Base-by-base conservation (phyloP, 768 basidiomycete genomes). In the Myochromella boudieri region DNA sequence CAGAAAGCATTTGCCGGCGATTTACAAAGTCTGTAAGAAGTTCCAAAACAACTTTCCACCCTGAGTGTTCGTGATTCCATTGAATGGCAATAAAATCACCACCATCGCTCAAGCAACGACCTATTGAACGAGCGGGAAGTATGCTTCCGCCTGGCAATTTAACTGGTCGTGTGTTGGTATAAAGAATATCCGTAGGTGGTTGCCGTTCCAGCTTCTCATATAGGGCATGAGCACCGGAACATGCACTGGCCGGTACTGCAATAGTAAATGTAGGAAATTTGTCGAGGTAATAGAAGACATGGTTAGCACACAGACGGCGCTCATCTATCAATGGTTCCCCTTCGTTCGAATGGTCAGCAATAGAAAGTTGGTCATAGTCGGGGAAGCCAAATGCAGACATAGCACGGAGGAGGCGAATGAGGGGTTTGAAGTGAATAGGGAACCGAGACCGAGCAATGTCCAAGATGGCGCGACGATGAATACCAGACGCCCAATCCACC, bases 1-100 rank as follows among this genome's bases (percentile, higher is more conserved):
- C 68, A 36, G 67, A 64, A 37, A 76, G 68, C 57, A 73, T 62
- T 8, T 80, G 74, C 47, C 75, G 68, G 24, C 78, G 77, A 48
- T 80, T 82, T 45, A 86, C 81, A 59, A 86, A 91, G 59, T 87
- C 85, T 3, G 81, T 80, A 42, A 95, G 69, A 7, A 95, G 68
- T 55, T 93, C 92, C n/a, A 92, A 63, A 5, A 95, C 66, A 11
- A 95, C 62, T 53, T 80, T 86, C 94, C 94, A 97, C 2, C 89
- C 91, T 6, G 87, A 90, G 58, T 92, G 84, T 36, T 82, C 72
- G 53, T 87, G 84, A 51, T 85, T 76, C 94, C 94, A 97, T 15
- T 78, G 75, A 1, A 95, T 76, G 4, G 87, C 84, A 17, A 85
- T 67, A 14, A 80, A 71, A 18, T 90, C 87, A 1, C 78, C 81